A percentile compares a stretch with the other conserved stretches of the same genome.
Evolutionary conservation across 148 eudicot species (phyloP).

Genomic region (Drosera capensis): DNA sequence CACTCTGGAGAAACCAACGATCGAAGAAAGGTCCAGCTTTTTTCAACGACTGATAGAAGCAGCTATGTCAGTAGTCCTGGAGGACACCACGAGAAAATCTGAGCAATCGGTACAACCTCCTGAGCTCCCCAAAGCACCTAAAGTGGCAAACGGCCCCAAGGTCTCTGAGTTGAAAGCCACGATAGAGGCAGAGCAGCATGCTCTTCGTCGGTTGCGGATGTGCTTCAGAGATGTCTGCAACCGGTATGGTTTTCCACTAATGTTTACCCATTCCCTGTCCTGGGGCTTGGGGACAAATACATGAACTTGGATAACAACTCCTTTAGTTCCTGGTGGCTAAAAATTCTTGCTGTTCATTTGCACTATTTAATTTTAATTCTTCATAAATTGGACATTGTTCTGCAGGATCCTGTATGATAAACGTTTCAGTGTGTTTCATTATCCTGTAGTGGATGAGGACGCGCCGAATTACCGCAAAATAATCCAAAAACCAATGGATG

Average conservation of each 20-base stretch:
- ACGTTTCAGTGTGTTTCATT: conserved; percentile 87
- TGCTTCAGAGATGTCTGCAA: conserved; percentile 98
- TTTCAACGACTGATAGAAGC: conserved; percentile 72
- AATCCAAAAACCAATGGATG: conserved; percentile 91
- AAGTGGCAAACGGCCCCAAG: conserved; percentile 65
- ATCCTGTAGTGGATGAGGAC: conserved; percentile 90
- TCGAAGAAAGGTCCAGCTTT: conserved; percentile 66
- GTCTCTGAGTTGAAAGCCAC: conserved; percentile 80
- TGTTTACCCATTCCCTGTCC: neutral
- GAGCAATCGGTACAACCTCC: conserved; percentile 28
- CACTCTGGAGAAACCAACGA: conserved; percentile 40
- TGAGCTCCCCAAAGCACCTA: conserved; percentile 92
- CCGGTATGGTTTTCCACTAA: conserved; percentile 25
- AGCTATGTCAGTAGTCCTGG: conserved; percentile 58
- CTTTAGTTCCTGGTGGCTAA: neutral
- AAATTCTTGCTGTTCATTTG: too few species aligned
- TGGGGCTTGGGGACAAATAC: too few species aligned
- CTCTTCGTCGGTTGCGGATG: conserved; percentile 91
- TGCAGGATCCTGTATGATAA: conserved; percentile 93
- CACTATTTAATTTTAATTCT: neutral
- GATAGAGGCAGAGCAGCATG: conserved; percentile 95
- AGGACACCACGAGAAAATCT: conserved; percentile 22
- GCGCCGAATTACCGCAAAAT: conserved; percentile 91
- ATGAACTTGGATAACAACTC: too few species aligned
- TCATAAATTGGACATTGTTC: too few species aligned